These are phyloP conservation scores for Perkinsus chesapeaki DNA, from an alignment of 169 alveolate genomes.

Conservation along the genomic window DNA sequence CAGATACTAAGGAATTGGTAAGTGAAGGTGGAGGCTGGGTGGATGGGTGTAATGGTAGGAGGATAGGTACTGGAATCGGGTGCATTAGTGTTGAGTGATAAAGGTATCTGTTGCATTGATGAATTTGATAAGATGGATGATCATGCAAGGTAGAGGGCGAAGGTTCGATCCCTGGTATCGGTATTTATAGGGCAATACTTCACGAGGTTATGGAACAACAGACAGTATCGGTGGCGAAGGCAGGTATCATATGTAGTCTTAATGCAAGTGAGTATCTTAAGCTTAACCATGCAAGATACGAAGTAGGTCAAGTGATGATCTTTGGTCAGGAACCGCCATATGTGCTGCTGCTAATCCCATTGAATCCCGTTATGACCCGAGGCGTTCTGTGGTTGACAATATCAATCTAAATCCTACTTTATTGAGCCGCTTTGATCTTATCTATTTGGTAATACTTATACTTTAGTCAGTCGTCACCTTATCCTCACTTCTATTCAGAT, in stretches of 20 bases:
- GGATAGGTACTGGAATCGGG: constrained; percentile 90
- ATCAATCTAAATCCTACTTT: constrained; percentile 95
- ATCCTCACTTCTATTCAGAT: neutral
- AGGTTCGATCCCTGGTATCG: neutral
- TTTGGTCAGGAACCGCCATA: constrained; percentile 93
- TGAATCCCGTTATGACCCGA: constrained; percentile 87
- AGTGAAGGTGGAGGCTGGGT: constrained; percentile 16
- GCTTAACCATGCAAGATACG: neutral
- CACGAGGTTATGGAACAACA: constrained; percentile 94
- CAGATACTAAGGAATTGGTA: constrained; percentile 84
- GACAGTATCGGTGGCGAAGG: constrained; percentile 97
- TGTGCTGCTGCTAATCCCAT: constrained; percentile 98
- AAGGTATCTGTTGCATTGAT: constrained; percentile 98
- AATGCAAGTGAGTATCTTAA: constrained; percentile 22
- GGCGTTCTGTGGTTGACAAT: constrained; percentile 93
- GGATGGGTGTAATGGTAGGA: neutral
- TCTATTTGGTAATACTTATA: constrained; percentile 72
- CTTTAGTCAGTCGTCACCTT: neutral
- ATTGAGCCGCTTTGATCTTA: constrained; percentile 88
- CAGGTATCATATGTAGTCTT: constrained; percentile 86
- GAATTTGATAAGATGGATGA: constrained; percentile 99
- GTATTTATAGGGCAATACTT: constrained; percentile 10
- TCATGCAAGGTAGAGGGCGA: constrained; percentile 87
- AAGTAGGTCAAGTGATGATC: constrained; percentile 47
- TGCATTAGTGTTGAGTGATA: constrained; percentile 95